phyloP scores from a whole-genome alignment of 805 yeast genomes.

The Barnettozyma wickerhamii region DNA sequence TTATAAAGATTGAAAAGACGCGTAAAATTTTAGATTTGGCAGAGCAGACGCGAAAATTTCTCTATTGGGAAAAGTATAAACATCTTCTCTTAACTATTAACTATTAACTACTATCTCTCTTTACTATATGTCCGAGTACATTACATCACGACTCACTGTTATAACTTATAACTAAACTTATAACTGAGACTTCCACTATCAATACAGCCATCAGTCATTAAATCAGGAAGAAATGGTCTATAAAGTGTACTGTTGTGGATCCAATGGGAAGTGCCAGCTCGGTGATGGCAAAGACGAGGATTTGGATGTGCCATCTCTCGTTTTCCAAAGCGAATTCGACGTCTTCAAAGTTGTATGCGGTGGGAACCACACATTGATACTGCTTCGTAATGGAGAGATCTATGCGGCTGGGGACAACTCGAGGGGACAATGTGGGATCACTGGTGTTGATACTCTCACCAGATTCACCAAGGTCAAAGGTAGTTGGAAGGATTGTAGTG shows the following conservation, averaged over 20 bases:
- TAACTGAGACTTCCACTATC: too few relatives aligned
- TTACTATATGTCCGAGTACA: too few relatives aligned
- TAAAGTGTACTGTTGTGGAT: slow-evolving; percentile 60
- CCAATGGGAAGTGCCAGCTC: slow-evolving; percentile 77
- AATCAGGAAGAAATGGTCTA: slow-evolving; percentile 9
- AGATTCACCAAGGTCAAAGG: slow-evolving; percentile 24
- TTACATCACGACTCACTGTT: too few relatives aligned
- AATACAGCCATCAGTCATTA: background rate
- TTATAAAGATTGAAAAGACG: too few relatives aligned
- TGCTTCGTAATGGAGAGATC: slow-evolving; percentile 48
- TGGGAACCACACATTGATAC: slow-evolving; percentile 78
- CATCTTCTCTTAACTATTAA: too few relatives aligned
- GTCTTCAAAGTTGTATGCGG: slow-evolving; percentile 61
- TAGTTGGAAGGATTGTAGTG: slow-evolving; percentile 44
- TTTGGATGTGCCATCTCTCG: slow-evolving; percentile 25
- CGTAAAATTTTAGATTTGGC: too few relatives aligned
- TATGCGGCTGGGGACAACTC: slow-evolving; percentile 58
- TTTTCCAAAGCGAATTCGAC: slow-evolving; percentile 7
- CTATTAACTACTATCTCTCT: too few relatives aligned
- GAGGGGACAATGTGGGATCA: slow-evolving; percentile 50
- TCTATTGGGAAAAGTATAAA: too few relatives aligned
- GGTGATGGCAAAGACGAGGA: slow-evolving; percentile 59
- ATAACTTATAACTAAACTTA: too few relatives aligned
- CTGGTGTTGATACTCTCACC: background rate
- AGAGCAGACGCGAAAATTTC: too few relatives aligned